Conservation (phyloP, 805 yeast genomes). For the Tetrapisispora phaffii region DNA sequence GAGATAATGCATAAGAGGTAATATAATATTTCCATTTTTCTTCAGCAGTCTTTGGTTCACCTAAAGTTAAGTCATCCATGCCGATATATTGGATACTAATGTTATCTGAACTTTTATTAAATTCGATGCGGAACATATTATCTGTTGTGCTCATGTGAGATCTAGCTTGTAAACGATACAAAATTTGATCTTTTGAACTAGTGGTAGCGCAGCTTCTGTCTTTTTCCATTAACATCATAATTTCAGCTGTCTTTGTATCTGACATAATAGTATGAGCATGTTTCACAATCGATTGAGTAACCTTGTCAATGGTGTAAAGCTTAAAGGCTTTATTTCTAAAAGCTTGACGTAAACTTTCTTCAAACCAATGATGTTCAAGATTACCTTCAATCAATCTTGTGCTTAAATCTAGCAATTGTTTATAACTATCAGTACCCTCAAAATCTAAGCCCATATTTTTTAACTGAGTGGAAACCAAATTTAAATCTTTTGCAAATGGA, state of each 20-base stretch:
- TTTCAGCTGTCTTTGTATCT: constrained; percentile 71
- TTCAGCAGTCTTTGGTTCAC: constrained; percentile 56
- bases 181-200: constrained; percentile 76
- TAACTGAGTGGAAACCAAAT: constrained; percentile 68
- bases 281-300: constrained; percentile 70
- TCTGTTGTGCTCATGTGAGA: constrained; percentile 76
- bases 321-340: constrained; percentile 89
- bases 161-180: constrained; percentile 83
- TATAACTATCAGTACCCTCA: constrained; percentile 58
- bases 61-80: constrained; percentile 77
- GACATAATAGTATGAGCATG: constrained; percentile 78
- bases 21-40: constrained; percentile 89
- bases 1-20: constrained; percentile 86
- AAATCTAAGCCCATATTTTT: constrained; percentile 73
- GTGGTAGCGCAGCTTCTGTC: constrained; percentile 60
- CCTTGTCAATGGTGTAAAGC: constrained; percentile 86
- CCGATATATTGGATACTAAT: constrained; percentile 77
- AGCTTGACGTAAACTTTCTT: constrained; percentile 90
- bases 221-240: constrained; percentile 68
- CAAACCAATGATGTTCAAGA: constrained; percentile 88
- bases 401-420: constrained; percentile 66
- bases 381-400: constrained; percentile 79
- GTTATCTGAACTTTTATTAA: constrained; percentile 40
- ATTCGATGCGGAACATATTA: constrained; percentile 82
- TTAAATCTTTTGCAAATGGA: constrained; percentile 79